Percentiles rank a stretch among this genome's conserved stretches.
These are phyloP conservation scores for Fusarium tuaranense DNA, from an alignment of 2,329 filamentous ascomycete species.

Conservation along the genomic window DNA sequence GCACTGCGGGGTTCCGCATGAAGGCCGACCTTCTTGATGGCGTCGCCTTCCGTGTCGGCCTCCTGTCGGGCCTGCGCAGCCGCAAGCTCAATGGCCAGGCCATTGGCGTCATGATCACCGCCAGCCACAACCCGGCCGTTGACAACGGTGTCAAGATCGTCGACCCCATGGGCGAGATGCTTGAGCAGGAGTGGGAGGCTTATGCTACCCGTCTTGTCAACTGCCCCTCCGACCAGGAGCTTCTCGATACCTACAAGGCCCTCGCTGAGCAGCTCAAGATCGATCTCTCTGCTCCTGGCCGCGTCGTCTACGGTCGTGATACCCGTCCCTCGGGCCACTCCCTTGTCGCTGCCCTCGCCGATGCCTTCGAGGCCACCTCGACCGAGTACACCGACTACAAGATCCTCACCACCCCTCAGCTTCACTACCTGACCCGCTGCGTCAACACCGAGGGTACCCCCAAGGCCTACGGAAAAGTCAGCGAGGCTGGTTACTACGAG, in stretches of 20 bases:
- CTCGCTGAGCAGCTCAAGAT: slow-evolving; percentile 82
- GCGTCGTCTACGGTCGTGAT: slow-evolving; percentile 91
- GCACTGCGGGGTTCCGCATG: slow-evolving; percentile 77
- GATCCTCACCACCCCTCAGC: slow-evolving; percentile 94
- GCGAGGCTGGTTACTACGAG: slow-evolving; percentile 93
- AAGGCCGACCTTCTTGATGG: slow-evolving; percentile 86
- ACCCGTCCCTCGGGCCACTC: slow-evolving; percentile 91
- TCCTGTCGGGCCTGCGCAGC: slow-evolving; percentile 88
- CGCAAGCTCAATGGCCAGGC: slow-evolving; percentile 90
- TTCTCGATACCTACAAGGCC: slow-evolving; percentile 80
- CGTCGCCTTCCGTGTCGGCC: slow-evolving; percentile 91
- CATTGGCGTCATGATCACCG: slow-evolving; percentile 97
- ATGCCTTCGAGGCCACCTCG: slow-evolving; percentile 81
- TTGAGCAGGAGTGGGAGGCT: slow-evolving; percentile 93
- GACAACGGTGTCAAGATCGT: slow-evolving; percentile 97
- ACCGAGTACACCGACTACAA: slow-evolving; percentile 87
- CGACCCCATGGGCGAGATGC: slow-evolving; percentile 98
- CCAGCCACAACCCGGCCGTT: slow-evolving; percentile 88
- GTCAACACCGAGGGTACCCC: slow-evolving; percentile 92
- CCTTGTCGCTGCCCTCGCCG: slow-evolving; percentile 82
- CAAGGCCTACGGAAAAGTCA: slow-evolving; percentile 88
- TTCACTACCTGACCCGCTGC: slow-evolving; percentile 96
- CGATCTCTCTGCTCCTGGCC: slow-evolving; percentile 75
- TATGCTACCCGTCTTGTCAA: slow-evolving; percentile 93
- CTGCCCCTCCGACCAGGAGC: slow-evolving; percentile 77